Conservation (phyloP, 202 grass and related monocot genomes). For the Zizania palustris region DNA sequence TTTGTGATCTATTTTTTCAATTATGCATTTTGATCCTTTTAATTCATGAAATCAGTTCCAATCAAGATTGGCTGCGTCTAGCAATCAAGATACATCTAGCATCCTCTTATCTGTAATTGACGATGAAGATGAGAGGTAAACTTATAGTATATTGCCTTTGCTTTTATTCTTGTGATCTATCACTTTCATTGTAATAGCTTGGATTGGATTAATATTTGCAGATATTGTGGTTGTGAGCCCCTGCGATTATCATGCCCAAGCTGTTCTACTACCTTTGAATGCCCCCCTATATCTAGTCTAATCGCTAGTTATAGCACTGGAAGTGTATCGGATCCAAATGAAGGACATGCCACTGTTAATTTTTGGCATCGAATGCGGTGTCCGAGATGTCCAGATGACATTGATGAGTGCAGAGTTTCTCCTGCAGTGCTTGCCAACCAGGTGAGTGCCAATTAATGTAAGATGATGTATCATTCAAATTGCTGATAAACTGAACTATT, state of each 20-base stretch:
- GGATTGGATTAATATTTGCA: slow-evolving; percentile 52
- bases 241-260: slow-evolving; percentile 82
- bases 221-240: slow-evolving; percentile 86
- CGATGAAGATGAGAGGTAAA: slow-evolving; percentile 81
- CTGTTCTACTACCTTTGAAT: slow-evolving; percentile 85
- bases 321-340: slow-evolving; percentile 48
- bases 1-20: slow-evolving; percentile 34
- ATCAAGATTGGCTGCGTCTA: slow-evolving; percentile 58
- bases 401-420: slow-evolving; percentile 65
- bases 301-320: slow-evolving; percentile 49
- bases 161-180: slow-evolving; percentile 8
- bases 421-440: slow-evolving; percentile 78
- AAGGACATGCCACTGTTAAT: slow-evolving; percentile 57
- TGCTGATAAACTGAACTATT: slow-evolving; percentile 36
- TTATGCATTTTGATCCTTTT: slow-evolving; percentile 40
- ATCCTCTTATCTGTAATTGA: slow-evolving; percentile 74
- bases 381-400: slow-evolving; percentile 76
- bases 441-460: slow-evolving; percentile 47
- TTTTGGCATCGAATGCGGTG: slow-evolving; percentile 84
- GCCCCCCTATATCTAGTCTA: slow-evolving; percentile 82
- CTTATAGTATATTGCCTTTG: slow-evolving; percentile 26
- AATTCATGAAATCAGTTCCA: slow-evolving; percentile 72
- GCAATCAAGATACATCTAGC: slow-evolving; percentile 67
- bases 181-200: slow-evolving; percentile 39
- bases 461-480: slow-evolving; percentile 17